A percentile compares a stretch with the other conserved stretches of the same genome.
Conservation (phyloP, 2,329 filamentous ascomycete species). For the Rosellinia necatrix region DNA sequence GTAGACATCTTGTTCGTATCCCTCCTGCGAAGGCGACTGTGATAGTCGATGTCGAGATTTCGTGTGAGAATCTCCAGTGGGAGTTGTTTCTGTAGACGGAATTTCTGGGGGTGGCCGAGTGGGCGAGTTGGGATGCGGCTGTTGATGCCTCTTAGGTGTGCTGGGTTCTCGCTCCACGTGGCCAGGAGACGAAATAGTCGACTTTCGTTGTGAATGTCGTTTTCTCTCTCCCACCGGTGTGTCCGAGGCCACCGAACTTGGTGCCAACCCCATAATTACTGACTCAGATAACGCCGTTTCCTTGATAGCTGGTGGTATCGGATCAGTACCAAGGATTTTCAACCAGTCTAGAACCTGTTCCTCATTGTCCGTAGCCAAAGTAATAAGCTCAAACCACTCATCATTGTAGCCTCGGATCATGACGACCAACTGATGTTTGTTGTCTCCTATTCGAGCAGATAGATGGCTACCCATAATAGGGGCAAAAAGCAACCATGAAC, state of each 20-base stretch:
- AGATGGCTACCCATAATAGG: slow-evolving; percentile 74
- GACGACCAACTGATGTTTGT: slow-evolving; percentile 72
- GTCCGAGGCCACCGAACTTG: slow-evolving; percentile 38
- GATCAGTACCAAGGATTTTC: slow-evolving; percentile 67
- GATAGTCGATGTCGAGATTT: slow-evolving; percentile 30
- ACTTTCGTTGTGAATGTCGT: slow-evolving; percentile 27
- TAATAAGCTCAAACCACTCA: slow-evolving; percentile 84
- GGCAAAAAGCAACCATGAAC: slow-evolving; percentile 86
- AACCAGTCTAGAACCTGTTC: slow-evolving; percentile 86
- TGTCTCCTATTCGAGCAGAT: slow-evolving; percentile 78
- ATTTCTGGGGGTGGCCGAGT: slow-evolving; percentile 35
- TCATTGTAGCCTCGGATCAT: slow-evolving; percentile 80
- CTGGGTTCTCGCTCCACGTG: slow-evolving; percentile 36
- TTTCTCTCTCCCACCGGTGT: slow-evolving; percentile 48
- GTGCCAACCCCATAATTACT: slow-evolving; percentile 32
- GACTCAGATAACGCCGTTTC: slow-evolving; percentile 39
- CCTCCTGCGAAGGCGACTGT: slow-evolving; percentile 16
- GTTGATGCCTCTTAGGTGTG: slow-evolving; percentile 45
- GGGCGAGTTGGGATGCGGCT: slow-evolving; percentile 38
- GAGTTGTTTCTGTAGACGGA: slow-evolving; percentile 44
- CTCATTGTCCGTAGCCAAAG: slow-evolving; percentile 75
- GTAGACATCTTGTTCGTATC: slow-evolving; percentile 15
- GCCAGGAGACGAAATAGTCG: slow-evolving; percentile 29
- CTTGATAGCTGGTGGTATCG: slow-evolving; percentile 52
- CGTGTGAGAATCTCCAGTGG: slow-evolving; percentile 43